These are phyloP conservation scores for Sequoiadendron giganteum DNA, from an alignment of 75 land plant genomes.

Conservation along the genomic window DNA sequence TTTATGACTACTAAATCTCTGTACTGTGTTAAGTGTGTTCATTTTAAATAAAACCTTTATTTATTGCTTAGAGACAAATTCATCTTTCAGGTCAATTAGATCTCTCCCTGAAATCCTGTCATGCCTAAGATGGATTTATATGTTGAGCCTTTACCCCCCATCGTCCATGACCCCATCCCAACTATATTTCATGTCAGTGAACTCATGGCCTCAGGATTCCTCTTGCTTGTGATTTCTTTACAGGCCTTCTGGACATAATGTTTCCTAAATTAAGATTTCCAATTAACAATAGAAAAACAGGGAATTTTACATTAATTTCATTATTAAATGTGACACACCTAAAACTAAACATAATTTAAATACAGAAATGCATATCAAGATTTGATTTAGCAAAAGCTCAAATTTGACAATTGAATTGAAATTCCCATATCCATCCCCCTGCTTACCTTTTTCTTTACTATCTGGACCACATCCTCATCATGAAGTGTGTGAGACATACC, in stretches of 20 bases:
- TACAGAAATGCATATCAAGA: not conserved
- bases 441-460: constrained; percentile 95
- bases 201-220: not conserved
- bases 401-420: not conserved
- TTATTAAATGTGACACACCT: not conserved
- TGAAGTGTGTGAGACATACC: constrained; percentile 74
- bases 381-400: not conserved
- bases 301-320: not conserved
- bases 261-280: not conserved
- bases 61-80: not conserved
- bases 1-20: not conserved
- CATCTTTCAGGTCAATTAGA: not conserved
- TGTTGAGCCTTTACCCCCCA: not conserved
- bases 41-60: not conserved
- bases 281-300: not conserved
- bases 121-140: not conserved
- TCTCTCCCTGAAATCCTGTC: not conserved
- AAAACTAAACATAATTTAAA: not conserved
- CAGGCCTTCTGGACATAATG: not conserved
- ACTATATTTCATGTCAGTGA: not conserved
- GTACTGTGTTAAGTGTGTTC: not conserved
- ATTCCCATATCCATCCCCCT: not conserved
- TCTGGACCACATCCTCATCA: constrained; percentile 99
- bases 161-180: not conserved
- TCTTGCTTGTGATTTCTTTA: not conserved